Percentiles rank a stretch among this genome's conserved stretches.
These are phyloP conservation scores for Atalantia buxifolia DNA, from an alignment of 345 rosid genomes.

Conservation along the genomic window DNA sequence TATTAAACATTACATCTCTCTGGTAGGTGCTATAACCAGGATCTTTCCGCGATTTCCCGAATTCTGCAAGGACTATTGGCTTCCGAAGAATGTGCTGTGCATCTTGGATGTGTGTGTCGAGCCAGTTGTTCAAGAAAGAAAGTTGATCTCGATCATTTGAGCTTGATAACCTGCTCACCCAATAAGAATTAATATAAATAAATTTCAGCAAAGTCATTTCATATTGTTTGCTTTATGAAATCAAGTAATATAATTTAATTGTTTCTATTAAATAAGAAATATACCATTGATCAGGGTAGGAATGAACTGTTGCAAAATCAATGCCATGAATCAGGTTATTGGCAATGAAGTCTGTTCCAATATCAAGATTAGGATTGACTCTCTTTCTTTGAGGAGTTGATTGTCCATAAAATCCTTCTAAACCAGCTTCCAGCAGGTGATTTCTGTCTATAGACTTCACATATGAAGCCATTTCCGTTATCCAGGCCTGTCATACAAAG, in stretches of 20 bases:
- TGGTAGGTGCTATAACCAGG: constrained; percentile 40
- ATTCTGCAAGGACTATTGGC: constrained; percentile 74
- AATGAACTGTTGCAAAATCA: constrained; percentile 83
- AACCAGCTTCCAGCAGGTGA: constrained; percentile 78
- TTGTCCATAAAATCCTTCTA: constrained; percentile 87
- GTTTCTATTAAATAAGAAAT: neutral
- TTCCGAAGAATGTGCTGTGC: constrained; percentile 67
- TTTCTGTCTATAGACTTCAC: constrained; percentile 75
- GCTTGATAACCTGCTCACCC: constrained; percentile 50
- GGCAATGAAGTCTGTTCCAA: constrained; percentile 86
- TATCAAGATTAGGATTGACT: constrained; percentile 60
- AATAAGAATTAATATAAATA: neutral
- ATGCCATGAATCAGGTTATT: constrained; percentile 69
- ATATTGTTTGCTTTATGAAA: neutral
- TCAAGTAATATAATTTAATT: neutral
- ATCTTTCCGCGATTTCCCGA: constrained; percentile 70
- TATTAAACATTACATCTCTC: constrained; percentile 64
- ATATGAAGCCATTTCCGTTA: constrained; percentile 79
- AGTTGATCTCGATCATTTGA: constrained; percentile 47
- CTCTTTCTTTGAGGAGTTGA: constrained; percentile 65
- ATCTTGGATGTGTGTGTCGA: constrained; percentile 67
- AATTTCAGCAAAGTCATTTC: neutral
- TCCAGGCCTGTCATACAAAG: constrained; percentile 59
- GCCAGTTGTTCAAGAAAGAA: constrained; percentile 76
- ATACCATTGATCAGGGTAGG: constrained; percentile 97